phyloP scores from a whole-genome alignment of 1,139 yeast genomes.

The Taphrina pruni region DNA sequence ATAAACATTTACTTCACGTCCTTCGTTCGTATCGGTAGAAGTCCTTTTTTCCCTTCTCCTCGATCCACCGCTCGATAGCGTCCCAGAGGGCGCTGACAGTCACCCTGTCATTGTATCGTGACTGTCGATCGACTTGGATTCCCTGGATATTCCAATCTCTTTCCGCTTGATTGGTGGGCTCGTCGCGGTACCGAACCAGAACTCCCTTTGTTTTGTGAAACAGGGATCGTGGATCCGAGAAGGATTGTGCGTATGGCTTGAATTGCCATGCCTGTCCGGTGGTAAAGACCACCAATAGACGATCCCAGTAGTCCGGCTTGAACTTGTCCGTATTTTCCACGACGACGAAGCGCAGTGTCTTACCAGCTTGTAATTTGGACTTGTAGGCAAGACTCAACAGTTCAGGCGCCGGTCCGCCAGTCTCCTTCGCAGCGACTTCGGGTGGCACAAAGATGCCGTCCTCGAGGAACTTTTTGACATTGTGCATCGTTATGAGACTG shows the following conservation, averaged over 20 bases:
- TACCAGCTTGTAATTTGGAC: conserved; percentile 60
- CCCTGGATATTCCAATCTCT: conserved; percentile 85
- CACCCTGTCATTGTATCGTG: conserved; percentile 87
- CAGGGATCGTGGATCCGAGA: conserved; percentile 76
- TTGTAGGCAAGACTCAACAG: conserved; percentile 57
- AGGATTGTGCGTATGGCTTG: conserved; percentile 68
- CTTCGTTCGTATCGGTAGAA: conserved; percentile 44
- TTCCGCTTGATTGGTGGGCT: conserved; percentile 64
- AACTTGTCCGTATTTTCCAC: conserved; percentile 89
- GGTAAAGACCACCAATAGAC: conserved; percentile 93
- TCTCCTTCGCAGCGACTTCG: conserved; percentile 49
- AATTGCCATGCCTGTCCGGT: conserved; percentile 99
- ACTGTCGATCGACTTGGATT: conserved; percentile 76
- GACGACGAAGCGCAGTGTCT: conserved; percentile 69
- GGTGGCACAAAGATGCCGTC: conserved; percentile 74
- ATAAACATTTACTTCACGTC: neutral
- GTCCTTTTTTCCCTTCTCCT: conserved; percentile 44
- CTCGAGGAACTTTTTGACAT: conserved; percentile 81
- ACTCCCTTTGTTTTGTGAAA: conserved; percentile 88
- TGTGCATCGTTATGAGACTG: conserved; percentile 77
- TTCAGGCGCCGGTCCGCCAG: conserved; percentile 45
- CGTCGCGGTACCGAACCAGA: conserved; percentile 76
- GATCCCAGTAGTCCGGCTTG: conserved; percentile 93
- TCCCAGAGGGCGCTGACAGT: conserved; percentile 86
- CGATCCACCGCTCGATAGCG: conserved; percentile 53